These are phyloP conservation scores for Aspergillus vadensis DNA, from an alignment of 2,329 filamentous ascomycete genomes.

Conservation along the genomic window DNA sequence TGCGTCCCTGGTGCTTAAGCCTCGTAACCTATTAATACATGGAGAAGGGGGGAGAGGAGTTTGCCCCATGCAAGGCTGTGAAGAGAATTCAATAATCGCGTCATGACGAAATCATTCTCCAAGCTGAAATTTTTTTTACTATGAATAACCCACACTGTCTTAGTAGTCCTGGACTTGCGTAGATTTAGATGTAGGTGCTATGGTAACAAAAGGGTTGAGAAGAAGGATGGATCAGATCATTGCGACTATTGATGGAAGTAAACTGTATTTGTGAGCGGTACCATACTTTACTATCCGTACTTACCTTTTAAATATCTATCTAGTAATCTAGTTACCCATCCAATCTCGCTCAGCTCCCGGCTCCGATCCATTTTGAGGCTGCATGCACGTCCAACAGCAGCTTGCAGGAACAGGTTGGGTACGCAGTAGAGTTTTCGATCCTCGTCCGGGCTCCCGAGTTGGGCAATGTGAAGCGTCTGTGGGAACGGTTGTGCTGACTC, in stretches of 20 bases:
- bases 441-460: not conserved
- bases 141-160: not conserved
- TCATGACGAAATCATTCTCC: not conserved
- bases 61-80: constrained; percentile 2
- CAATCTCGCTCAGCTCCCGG: not conserved
- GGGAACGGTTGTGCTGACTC: not conserved
- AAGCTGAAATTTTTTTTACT: not conserved
- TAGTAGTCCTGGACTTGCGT: not conserved
- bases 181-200: not conserved
- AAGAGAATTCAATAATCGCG: constrained; percentile 1
- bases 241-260: not conserved
- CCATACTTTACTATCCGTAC: not conserved
- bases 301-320: not conserved
- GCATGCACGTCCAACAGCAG: constrained; percentile 11
- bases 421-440: not conserved
- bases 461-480: not conserved
- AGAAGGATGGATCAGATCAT: not conserved
- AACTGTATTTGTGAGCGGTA: not conserved
- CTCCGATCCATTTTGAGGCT: not conserved
- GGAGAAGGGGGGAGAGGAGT: not conserved
- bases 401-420: constrained; percentile 12
- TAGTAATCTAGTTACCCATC: not conserved
- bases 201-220: not conserved
- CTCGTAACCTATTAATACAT: not conserved
- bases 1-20: constrained; percentile 1